phyloP scores from a whole-genome alignment of 495 filamentous ascomycete species.

The Cenococcum geophilum region DNA sequence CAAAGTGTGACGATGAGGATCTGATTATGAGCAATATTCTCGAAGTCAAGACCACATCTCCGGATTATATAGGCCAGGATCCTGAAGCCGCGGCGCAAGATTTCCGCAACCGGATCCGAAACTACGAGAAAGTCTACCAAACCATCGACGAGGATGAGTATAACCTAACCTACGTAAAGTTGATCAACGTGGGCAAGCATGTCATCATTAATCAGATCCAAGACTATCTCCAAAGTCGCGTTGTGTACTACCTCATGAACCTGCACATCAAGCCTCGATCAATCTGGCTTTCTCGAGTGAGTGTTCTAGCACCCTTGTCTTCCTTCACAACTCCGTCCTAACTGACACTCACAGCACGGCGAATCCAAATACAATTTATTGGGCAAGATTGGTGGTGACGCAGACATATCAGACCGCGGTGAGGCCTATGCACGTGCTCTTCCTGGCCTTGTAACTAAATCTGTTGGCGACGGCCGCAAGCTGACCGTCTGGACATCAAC shows the following conservation, averaged over 20 bases:
- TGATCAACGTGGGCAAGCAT: conserved; percentile 90
- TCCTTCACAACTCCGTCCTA: not conserved
- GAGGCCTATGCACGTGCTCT: conserved; percentile 77
- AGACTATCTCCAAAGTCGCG: conserved; percentile 89
- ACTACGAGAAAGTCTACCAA: conserved; percentile 94
- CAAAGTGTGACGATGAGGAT: conserved; percentile 88
- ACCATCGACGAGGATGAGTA: conserved; percentile 82
- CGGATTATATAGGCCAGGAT: conserved; percentile 90
- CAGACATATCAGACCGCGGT: conserved; percentile 77
- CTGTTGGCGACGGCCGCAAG: conserved; percentile 70
- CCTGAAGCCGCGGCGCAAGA: conserved; percentile 83
- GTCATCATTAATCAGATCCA: conserved; percentile 96
- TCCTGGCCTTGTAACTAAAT: conserved; percentile 72
- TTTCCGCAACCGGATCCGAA: conserved; percentile 88
- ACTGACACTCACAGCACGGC: conserved; percentile 61
- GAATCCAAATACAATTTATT: conserved; percentile 86
- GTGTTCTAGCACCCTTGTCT: conserved; percentile 31
- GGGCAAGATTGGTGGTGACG: conserved; percentile 88
- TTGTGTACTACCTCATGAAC: conserved; percentile 98
- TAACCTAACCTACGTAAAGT: conserved; percentile 85
- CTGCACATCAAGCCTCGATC: conserved; percentile 95
- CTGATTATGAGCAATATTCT: conserved; percentile 95
- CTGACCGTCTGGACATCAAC: conserved; percentile 98
- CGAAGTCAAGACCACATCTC: conserved; percentile 93
- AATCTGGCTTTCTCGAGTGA: conserved; percentile 92